Evolutionary conservation across 73 alveolate species (phyloP), one percentile per base, ranked within the genome.

Genomic region (Paramecium sexaurelia): DNA sequence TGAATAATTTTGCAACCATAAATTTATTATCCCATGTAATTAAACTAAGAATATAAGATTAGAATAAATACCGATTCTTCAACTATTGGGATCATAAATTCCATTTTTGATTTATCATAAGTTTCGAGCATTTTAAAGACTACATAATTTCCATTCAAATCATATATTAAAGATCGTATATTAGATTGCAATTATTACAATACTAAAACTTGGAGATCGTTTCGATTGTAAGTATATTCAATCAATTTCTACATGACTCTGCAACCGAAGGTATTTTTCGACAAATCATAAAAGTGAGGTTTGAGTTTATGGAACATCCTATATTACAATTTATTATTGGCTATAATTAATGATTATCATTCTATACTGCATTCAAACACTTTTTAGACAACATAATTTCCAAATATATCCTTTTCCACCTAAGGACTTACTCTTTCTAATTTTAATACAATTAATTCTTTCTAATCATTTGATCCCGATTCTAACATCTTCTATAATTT

Each of bases 1-100:
- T 73, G 87, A 36, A 73, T 73, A 6, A 73, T 73, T 19, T 73
- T 73, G 26, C 87, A 73, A 36, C 87, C 87, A 73, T 73, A 73
- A 6, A 73, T 73, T 73, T 73, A 10, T 6, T 73, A 39, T 20
- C 87, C 87, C 87, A 73, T 32, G 15, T 73, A 73, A 73, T 33
- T 36, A 35, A 73, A 73, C 83, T 61, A 32, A 5, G 7, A 7
- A 51, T 26, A 61, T 61, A 8, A 56, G 15, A 8, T 4, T 55
- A 61, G 5, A 61, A 3, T 13, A 61, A 29, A 29, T 61, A 61
- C 83, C 11, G 66, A 73, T 39, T 73, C 87, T 39, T 73, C 87
- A 7, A 73, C 24, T n/a, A 73, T 15, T 5, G 87, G 87, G 13
- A 73, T 73, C 7, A 73, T 27, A 9, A 73, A 73, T 39, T 73